Evolutionary conservation across 257 asterid genomes (phyloP).

Genomic region (Thymus mandschuricus): DNA sequence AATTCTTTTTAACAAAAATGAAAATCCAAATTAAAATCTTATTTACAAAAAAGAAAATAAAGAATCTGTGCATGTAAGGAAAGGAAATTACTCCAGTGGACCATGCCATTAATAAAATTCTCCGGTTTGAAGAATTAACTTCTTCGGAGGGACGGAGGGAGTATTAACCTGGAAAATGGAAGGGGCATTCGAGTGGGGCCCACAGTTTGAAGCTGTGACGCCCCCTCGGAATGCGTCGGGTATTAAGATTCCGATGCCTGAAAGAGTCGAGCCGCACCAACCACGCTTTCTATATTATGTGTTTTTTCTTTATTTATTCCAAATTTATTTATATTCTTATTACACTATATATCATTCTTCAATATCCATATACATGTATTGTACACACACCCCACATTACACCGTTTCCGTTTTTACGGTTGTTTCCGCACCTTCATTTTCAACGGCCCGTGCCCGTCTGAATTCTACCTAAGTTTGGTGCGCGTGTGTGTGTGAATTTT

Average conservation of each 20-base stretch:
- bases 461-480: too few species aligned
- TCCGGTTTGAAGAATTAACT: background rate
- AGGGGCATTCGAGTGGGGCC: constrained; percentile 12
- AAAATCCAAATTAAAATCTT: background rate
- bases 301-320: too few species aligned
- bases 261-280: background rate
- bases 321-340: too few species aligned
- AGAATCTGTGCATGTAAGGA: background rate
- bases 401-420: too few species aligned
- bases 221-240: constrained; percentile 20
- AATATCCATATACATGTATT: too few species aligned
- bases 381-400: too few species aligned
- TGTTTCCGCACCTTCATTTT: too few species aligned
- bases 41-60: background rate
- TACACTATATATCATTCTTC: too few species aligned
- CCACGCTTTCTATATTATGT: background rate
- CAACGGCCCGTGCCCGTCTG: too few species aligned
- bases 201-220: constrained; percentile 11
- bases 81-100: background rate
- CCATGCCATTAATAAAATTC: background rate
- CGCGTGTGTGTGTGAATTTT: too few species aligned
- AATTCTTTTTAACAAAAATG: too few species aligned
- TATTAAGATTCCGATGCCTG: background rate
- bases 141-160: background rate
- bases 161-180: background rate